Evolutionary conservation across 2,329 filamentous ascomycete species (phyloP).

Genomic region (Thermothelomyces thermophilus): DNA sequence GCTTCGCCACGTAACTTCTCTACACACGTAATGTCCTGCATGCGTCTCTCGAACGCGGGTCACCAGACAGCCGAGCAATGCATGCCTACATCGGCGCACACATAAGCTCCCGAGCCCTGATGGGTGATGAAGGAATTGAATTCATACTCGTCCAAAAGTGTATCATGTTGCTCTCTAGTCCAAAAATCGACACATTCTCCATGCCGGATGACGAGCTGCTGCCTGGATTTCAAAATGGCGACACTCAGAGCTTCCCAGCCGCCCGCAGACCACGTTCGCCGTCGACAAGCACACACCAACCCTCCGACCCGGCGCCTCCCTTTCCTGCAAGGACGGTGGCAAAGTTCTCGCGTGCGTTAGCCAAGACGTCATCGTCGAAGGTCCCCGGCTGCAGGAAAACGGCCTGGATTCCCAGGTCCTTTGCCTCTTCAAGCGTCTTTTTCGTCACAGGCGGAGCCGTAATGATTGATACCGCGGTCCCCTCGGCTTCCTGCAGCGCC

Average conservation of each 20-base stretch:
- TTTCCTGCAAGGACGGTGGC: conserved; percentile 61
- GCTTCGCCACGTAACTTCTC: too few relatives aligned
- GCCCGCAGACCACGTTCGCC: conserved; percentile 59
- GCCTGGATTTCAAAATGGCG: too few relatives aligned
- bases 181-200: too few relatives aligned
- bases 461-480: conserved; percentile 77
- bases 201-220: too few relatives aligned
- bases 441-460: conserved; percentile 76
- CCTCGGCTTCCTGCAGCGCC: conserved; percentile 56
- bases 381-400: conserved; percentile 91
- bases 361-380: conserved; percentile 69
- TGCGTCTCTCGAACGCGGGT: too few relatives aligned
- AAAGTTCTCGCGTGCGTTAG: conserved; percentile 60
- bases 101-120: too few relatives aligned
- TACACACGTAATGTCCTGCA: too few relatives aligned
- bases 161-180: too few relatives aligned
- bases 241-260: conserved; percentile 35
- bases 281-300: conserved; percentile 85
- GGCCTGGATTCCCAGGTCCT: conserved; percentile 61
- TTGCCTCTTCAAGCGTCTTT: conserved; percentile 69
- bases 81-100: too few relatives aligned
- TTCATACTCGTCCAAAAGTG: too few relatives aligned
- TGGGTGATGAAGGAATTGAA: too few relatives aligned
- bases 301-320: conserved; percentile 60
- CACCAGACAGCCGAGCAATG: too few relatives aligned